These are phyloP conservation scores for Sarcodon sp. DNA, from an alignment of 768 basidiomycete genomes.

Conservation along the genomic window DNA sequence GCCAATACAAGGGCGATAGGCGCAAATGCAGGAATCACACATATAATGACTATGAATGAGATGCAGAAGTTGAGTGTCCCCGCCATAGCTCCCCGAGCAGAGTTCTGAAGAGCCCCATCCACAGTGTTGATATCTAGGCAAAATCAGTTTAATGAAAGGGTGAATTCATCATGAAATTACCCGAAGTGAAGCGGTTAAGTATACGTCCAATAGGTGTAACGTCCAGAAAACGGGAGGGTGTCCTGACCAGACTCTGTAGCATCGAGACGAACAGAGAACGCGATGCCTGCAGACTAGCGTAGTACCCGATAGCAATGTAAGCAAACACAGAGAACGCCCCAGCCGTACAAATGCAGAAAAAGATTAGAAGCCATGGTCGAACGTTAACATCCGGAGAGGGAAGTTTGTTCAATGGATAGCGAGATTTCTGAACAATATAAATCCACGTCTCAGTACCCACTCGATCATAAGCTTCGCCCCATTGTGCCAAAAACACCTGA, in stretches of 20 bases:
- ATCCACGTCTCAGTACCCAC: constrained; percentile 6
- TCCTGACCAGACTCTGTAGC: constrained; percentile 40
- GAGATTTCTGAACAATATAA: background rate
- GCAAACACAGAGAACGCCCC: constrained; percentile 40
- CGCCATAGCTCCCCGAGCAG: constrained; percentile 38
- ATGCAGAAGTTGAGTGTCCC: constrained; percentile 49
- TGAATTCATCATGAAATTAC: background rate
- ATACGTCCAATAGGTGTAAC: constrained; percentile 67
- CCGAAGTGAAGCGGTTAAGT: constrained; percentile 57
- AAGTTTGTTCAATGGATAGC: constrained; percentile 27
- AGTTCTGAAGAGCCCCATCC: constrained; percentile 47
- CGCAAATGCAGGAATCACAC: constrained; percentile 49
- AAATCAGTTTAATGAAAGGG: background rate
- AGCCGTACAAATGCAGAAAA: constrained; percentile 46
- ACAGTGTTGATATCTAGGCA: constrained; percentile 55
- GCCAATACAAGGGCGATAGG: constrained; percentile 59
- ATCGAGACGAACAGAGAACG: constrained; percentile 44
- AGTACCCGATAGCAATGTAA: constrained; percentile 52
- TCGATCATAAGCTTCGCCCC: constrained; percentile 55
- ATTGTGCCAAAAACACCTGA: constrained; percentile 53
- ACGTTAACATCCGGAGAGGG: constrained; percentile 50
- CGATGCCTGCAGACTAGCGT: constrained; percentile 56
- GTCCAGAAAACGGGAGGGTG: constrained; percentile 62
- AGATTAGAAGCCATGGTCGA: constrained; percentile 53
- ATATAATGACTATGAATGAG: constrained; percentile 52